Evolutionary conservation across 768 basidiomycete species (phyloP), one percentile per base, ranked within the genome.

Genomic region (Rhizopogon vinicolor): DNA sequence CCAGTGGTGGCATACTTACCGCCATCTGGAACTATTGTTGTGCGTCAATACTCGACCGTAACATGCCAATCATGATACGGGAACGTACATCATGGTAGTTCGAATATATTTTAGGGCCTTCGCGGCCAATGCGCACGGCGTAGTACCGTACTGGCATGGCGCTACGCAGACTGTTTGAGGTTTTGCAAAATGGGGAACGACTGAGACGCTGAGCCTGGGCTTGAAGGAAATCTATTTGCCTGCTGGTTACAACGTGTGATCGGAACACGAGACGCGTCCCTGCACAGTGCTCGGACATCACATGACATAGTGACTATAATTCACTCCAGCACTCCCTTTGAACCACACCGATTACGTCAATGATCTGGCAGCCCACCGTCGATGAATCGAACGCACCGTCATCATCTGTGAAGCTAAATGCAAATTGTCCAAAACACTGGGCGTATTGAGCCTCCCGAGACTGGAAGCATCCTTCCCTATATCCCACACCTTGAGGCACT

Each of bases 81-180:
- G 12, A 18, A 22, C 72, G 52, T 54, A 73, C 72, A 53, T 68
- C 62, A 8, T 44, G 8, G 50, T 62, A 65, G 33, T 44, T 64
- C 31, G 69, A 61, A 41, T 74, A 74, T 41, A 73, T 58, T 12
- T 62, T 63, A 3, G 72, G 58, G 45, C 72, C 72, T 22, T 65
- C 60, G 9, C 73, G 64, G 29, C 72, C 72, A 50, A 67, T 63
- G 40, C 65, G 69, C 28, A 73, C 72, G 5, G 73, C 72, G 54
- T 73, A 73, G 53, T 69, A 74, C 19, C 62, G 64, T 14, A 22
- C 33, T 25, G 48, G 48, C 48, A 49, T 49, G 14, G 14, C 25
- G 25, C 3, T 14, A 37, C 33, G 14, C 33, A 37, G 8, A 35
- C 5, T 19, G 19, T 4, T 37, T 3, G 33, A 49, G 22, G 19